Percentiles rank a stretch among this genome's conserved stretches.
These are phyloP conservation scores for Apiospora phragmitis DNA, from an alignment of 2,329 filamentous ascomycete species.

Conservation along the genomic window DNA sequence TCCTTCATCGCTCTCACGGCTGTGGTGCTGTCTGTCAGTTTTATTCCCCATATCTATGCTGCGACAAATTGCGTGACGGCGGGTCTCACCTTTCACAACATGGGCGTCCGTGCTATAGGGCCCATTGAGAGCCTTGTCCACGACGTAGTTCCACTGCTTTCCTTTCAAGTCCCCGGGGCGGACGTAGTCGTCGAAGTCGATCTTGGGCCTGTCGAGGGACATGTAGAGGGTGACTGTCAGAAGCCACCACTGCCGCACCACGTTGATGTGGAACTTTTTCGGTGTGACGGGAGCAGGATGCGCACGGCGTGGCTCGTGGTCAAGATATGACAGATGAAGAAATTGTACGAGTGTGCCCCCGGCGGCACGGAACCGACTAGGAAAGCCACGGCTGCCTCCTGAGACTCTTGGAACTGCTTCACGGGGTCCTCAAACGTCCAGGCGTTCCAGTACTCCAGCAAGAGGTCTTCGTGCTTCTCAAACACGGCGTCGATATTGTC, in stretches of 20 bases:
- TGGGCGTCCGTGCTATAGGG: constrained; percentile 72
- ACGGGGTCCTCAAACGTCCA: constrained; percentile 73
- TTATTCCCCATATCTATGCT: neutral
- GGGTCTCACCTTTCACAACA: constrained; percentile 72
- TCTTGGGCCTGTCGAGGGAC: constrained; percentile 68
- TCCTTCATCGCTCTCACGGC: constrained; percentile 74
- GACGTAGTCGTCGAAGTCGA: constrained; percentile 68
- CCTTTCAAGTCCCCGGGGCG: constrained; percentile 58
- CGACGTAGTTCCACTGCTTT: constrained; percentile 76
- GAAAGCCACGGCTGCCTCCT: constrained; percentile 61
- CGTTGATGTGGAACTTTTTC: constrained; percentile 65
- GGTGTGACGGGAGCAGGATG: constrained; percentile 79
- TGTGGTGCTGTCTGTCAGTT: constrained; percentile 30
- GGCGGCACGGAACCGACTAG: constrained; percentile 60
- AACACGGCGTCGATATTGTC: constrained; percentile 71
- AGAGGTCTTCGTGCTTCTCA: constrained; percentile 63
- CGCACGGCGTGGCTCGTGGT: constrained; percentile 86
- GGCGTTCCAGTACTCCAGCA: constrained; percentile 89
- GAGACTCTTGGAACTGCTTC: constrained; percentile 74
- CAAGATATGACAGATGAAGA: constrained; percentile 79
- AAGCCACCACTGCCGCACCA: constrained; percentile 90
- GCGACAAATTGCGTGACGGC: neutral
- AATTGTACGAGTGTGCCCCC: constrained; percentile 70
- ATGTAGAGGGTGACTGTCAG: constrained; percentile 79
- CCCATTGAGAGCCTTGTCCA: constrained; percentile 69